Evolutionary conservation across 2,329 filamentous ascomycete genomes (phyloP).

Genomic region (Harringtonia lauricola): DNA sequence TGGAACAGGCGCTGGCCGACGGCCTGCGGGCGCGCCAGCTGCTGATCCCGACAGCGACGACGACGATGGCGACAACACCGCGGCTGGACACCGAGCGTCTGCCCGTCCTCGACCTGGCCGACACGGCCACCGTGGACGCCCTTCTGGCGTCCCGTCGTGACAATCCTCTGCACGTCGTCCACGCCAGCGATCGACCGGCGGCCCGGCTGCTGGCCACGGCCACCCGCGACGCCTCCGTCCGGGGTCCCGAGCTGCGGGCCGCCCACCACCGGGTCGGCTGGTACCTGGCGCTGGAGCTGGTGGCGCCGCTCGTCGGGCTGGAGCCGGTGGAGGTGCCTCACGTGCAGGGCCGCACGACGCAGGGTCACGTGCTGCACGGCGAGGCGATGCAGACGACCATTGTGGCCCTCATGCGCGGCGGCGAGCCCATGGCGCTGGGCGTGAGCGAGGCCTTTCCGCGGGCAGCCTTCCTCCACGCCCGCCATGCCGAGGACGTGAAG

Average conservation of each 20-base stretch:
- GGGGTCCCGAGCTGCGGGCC: slow-evolving; percentile 33
- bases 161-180: slow-evolving; percentile 17
- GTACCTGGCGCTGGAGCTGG: slow-evolving; percentile 39
- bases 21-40: slow-evolving; percentile 29
- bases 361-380: slow-evolving; percentile 32
- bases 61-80: slow-evolving; percentile 20
- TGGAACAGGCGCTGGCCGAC: slow-evolving; percentile 29
- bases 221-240: slow-evolving; percentile 36
- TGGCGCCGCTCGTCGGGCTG: slow-evolving; percentile 35
- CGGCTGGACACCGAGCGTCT: slow-evolving; percentile 31
- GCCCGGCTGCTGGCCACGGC: slow-evolving; percentile 40
- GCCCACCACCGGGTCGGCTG: slow-evolving; percentile 37
- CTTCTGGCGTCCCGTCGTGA: slow-evolving; percentile 7
- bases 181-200: slow-evolving; percentile 32
- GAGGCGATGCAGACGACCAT: slow-evolving; percentile 38
- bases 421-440: slow-evolving; percentile 50
- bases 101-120: slow-evolving; percentile 25
- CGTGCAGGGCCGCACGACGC: slow-evolving; percentile 34
- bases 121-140: slow-evolving; percentile 13
- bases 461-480: slow-evolving; percentile 40
- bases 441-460: slow-evolving; percentile 39
- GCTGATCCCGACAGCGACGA: slow-evolving; percentile 27
- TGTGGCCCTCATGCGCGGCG: slow-evolving; percentile 50
- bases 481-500: slow-evolving; percentile 27
- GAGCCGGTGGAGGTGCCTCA: slow-evolving; percentile 37